phyloP scores from a whole-genome alignment of 257 asterid genomes.

The Cynanchum wilfordii region DNA sequence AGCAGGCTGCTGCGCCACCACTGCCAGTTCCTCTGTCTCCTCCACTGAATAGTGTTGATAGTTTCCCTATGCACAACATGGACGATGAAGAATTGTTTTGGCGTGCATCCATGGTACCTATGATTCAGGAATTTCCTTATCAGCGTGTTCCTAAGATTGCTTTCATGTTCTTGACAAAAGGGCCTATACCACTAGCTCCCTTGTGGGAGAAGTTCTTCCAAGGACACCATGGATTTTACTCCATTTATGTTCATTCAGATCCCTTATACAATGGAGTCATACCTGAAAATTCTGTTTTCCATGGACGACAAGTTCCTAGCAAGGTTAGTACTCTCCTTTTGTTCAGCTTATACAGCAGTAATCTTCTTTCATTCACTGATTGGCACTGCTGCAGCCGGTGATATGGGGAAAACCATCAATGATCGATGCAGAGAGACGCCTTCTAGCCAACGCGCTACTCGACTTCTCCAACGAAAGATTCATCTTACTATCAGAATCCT shows the following conservation, averaged over 20 bases:
- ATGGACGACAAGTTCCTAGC: conserved; percentile 27
- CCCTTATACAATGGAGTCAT: conserved; percentile 36
- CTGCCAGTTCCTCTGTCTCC: neutral
- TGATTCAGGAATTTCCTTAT: conserved; percentile 26
- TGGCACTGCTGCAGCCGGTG: conserved; percentile 26
- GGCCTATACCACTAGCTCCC: conserved; percentile 50
- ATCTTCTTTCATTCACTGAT: neutral
- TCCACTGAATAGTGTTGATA: neutral
- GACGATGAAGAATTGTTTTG: conserved; percentile 15
- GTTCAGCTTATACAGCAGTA: neutral
- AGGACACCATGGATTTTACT: conserved; percentile 43
- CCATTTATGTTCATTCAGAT: conserved; percentile 61
- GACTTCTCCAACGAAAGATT: conserved; percentile 44
- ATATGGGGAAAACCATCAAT: conserved; percentile 56
- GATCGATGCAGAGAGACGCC: conserved; percentile 53
- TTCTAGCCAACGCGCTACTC: conserved; percentile 47
- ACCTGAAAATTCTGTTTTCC: conserved; percentile 27
- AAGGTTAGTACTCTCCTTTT: conserved; percentile 19
- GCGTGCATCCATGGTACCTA: conserved; percentile 53
- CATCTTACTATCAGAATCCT: conserved; percentile 40
- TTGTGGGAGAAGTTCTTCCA: conserved; percentile 60
- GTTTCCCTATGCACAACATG: conserved; percentile 13
- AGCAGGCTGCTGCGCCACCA: neutral
- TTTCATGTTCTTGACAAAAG: conserved; percentile 60
- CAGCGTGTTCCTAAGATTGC: conserved; percentile 42